These are phyloP conservation scores for Hirschioporus abietinus DNA, from an alignment of 768 basidiomycete genomes.

Conservation along the genomic window DNA sequence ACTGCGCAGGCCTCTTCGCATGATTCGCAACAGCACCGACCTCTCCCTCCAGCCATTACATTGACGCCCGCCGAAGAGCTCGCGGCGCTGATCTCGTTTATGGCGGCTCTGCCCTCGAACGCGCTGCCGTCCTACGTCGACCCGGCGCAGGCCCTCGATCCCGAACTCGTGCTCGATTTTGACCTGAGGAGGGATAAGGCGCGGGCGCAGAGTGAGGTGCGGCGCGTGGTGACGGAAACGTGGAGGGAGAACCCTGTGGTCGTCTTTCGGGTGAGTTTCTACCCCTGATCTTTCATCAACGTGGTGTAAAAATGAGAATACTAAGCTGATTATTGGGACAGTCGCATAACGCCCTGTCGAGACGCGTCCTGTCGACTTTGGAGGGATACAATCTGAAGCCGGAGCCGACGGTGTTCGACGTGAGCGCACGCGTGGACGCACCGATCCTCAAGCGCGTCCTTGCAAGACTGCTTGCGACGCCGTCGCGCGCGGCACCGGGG, in stretches of 20 bases:
- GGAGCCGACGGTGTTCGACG: neutral
- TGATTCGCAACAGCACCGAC: neutral
- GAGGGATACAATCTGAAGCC: neutral
- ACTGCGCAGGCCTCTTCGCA: neutral
- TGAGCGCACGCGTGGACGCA: neutral
- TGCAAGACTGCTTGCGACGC: neutral
- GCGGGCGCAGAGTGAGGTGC: slow-evolving; percentile 55
- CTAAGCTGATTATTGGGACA: neutral
- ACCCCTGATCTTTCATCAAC: neutral
- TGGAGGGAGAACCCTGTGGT: slow-evolving; percentile 75
- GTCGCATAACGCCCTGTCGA: neutral
- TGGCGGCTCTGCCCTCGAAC: slow-evolving; percentile 71
- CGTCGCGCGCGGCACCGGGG: neutral
- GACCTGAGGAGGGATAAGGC: slow-evolving; percentile 53
- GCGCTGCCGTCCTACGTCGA: slow-evolving; percentile 63
- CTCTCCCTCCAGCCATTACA: slow-evolving; percentile 21
- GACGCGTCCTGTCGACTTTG: neutral
- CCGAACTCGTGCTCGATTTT: slow-evolving; percentile 78
- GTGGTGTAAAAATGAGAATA: neutral
- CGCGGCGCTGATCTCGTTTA: slow-evolving; percentile 68
- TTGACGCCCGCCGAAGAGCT: slow-evolving; percentile 59
- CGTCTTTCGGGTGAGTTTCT: slow-evolving; percentile 35
- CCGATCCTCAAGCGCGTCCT: neutral
- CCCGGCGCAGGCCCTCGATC: slow-evolving; percentile 62
- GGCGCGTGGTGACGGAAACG: slow-evolving; percentile 53